Evolutionary conservation across 345 rosid species (phyloP), one percentile per base, ranked within the genome.

Genomic region (Aegle marmelos): DNA sequence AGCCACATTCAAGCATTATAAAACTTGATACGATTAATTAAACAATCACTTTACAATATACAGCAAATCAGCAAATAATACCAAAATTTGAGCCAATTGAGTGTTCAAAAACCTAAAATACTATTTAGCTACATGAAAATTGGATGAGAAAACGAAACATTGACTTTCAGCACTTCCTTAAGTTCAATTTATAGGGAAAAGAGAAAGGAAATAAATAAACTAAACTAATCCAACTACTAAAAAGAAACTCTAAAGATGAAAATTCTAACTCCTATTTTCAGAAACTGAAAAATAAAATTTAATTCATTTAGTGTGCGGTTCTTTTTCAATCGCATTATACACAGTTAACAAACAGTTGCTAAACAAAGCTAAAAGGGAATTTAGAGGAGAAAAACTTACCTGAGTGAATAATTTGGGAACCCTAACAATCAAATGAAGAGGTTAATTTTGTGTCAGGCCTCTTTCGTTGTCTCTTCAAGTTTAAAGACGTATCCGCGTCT

Each of bases 391-490:
- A 81, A 78, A 60, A 34, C 58, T 36, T 76, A 86, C 88, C 88
- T 21, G 79, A 73, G 54, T 28, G 59, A 61, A 77, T 45, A 73
- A 79, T 74, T 72, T 67, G 30, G 36, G 80, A 75, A 70, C 70
- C 86, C 73, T 58, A 76, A 76, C 8, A 27, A 56, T 66, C 75
- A 76, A 81, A 77, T 67, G 10, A 45, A 9, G 41, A 72, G 56
- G 2, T 28, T 19, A 9, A 37, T 14, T 31, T 36, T 73, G 80
- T 72, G 25, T 7, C 72, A 73, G 75, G 68, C 67, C 4, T 6
- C 11, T 30, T 75, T 76, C 67, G 17, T 75, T 72, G 78, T 75
- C 83, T 69, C 80, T 78, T 83, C 86, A 68, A 80, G 79, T 62
- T 80, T 72, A 5, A 53, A 53, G 10, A 81, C 85, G 76, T 76